These are phyloP conservation scores for Candida rishiriensis DNA, from an alignment of 805 yeast species.

Conservation along the genomic window DNA sequence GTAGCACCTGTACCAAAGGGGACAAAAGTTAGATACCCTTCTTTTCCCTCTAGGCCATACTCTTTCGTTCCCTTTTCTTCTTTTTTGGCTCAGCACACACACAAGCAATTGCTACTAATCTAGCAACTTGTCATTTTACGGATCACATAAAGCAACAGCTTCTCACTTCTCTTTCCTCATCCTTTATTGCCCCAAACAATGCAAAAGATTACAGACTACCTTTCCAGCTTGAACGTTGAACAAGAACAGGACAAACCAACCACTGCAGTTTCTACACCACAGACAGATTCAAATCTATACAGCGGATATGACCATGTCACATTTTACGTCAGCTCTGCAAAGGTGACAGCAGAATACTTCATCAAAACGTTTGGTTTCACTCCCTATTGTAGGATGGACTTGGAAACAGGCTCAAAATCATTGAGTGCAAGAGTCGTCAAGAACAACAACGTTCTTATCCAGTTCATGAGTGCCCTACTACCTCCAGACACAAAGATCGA, in stretches of 20 bases:
- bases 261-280: conserved; percentile 1
- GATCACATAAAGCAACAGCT: no score
- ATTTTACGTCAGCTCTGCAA: conserved; percentile 72
- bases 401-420: conserved; percentile 61
- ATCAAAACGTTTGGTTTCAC: conserved; percentile 57
- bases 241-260: background rate
- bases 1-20: no score
- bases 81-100: no score
- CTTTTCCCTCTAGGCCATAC: no score
- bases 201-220: no score
- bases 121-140: no score
- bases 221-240: no score
- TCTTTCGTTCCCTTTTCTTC: no score
- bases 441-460: conserved; percentile 51
- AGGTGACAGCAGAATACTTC: conserved; percentile 53
- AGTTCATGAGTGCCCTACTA: conserved; percentile 38
- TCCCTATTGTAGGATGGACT: conserved; percentile 57
- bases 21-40: no score
- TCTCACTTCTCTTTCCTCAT: no score
- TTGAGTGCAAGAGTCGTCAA: conserved; percentile 56
- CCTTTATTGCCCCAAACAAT: no score
- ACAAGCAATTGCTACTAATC: no score
- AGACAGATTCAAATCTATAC: conserved; percentile 5
- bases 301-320: conserved; percentile 61
- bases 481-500: conserved; percentile 16